Percentiles rank a stretch among this genome's conserved stretches.
Evolutionary conservation across 441 rosid genomes (phyloP).

Genomic region (Populus trichocarpa): DNA sequence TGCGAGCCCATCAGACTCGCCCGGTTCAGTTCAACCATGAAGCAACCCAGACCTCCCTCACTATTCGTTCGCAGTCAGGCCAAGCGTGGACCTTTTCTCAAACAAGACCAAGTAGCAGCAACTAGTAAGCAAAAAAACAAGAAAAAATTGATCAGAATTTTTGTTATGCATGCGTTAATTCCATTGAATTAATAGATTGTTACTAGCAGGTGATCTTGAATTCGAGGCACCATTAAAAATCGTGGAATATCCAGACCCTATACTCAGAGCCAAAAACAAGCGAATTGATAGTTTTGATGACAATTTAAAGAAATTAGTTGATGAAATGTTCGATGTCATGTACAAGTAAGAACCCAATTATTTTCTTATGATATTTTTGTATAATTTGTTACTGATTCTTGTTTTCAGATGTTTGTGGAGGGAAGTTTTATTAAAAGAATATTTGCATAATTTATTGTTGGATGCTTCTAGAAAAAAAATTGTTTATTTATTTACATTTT

Average conservation of each 20-base stretch:
- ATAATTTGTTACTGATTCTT: background rate
- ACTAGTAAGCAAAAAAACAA: conserved; percentile 36
- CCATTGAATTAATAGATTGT: background rate
- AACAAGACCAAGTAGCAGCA: conserved; percentile 36
- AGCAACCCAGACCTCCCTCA: conserved; percentile 22
- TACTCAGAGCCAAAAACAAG: conserved; percentile 69
- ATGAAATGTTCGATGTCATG: conserved; percentile 90
- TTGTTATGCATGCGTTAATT: background rate
- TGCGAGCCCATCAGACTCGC: conserved; percentile 18
- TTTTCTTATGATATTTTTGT: background rate
- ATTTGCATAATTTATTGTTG: background rate
- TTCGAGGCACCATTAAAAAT: conserved; percentile 73
- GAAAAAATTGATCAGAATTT: background rate
- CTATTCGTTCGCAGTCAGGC: conserved; percentile 41
- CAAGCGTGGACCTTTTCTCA: conserved; percentile 46
- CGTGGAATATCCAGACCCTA: conserved; percentile 85
- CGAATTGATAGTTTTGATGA: conserved; percentile 62
- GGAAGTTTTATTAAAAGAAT: background rate
- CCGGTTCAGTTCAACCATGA: conserved; percentile 28
- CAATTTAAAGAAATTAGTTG: conserved; percentile 66
- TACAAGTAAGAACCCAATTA: conserved; percentile 59
- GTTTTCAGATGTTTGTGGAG: background rate
- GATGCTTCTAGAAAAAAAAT: conserved; percentile 15
- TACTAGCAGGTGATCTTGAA: conserved; percentile 56
- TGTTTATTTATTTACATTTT: conserved; percentile 15